These are phyloP conservation scores for Strobilomyces dryophilus DNA, from an alignment of 768 basidiomycete species.

Conservation along the genomic window DNA sequence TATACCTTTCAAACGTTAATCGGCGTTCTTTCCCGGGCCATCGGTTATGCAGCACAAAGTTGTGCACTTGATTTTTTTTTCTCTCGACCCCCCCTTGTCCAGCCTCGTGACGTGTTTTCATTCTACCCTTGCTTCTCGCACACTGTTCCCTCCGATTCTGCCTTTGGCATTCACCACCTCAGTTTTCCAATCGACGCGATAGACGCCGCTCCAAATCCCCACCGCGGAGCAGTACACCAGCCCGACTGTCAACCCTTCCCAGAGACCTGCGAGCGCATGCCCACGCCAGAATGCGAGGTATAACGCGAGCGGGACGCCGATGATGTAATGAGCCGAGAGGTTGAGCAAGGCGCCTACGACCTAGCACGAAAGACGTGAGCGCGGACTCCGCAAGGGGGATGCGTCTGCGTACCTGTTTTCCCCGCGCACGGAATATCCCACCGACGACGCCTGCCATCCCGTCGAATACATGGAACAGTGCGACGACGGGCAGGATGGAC, in stretches of 20 bases:
- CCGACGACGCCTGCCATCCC: slow-evolving; percentile 60
- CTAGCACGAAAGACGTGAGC: too few species aligned
- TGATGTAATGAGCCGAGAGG: too few species aligned
- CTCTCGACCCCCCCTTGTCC: too few species aligned
- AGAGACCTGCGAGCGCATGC: too few species aligned
- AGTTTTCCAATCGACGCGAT: slow-evolving; percentile 64
- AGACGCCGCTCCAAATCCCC: slow-evolving; percentile 50
- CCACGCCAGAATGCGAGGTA: too few species aligned
- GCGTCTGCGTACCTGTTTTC: slow-evolving; percentile 53
- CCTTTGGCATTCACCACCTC: slow-evolving; percentile 32
- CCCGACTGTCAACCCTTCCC: slow-evolving; percentile 76
- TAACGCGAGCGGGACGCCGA: too few species aligned
- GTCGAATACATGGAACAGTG: slow-evolving; percentile 84
- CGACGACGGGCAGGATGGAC: slow-evolving; percentile 67
- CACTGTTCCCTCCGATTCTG: slow-evolving; percentile 38
- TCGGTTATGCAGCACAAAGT: too few species aligned
- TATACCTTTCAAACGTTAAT: too few species aligned
- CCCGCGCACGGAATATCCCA: slow-evolving; percentile 80
- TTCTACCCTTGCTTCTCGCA: slow-evolving; percentile 19
- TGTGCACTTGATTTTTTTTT: too few species aligned
- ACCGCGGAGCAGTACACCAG: slow-evolving; percentile 59
- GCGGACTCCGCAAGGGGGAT: too few species aligned
- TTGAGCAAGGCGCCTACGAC: too few species aligned
- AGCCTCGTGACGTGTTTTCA: not conserved
- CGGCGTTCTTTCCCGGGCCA: too few species aligned